Percentiles rank a stretch among this genome's conserved stretches.
phyloP scores from a whole-genome alignment of 805 yeast genomes.

The Hanseniaspora vineae region DNA sequence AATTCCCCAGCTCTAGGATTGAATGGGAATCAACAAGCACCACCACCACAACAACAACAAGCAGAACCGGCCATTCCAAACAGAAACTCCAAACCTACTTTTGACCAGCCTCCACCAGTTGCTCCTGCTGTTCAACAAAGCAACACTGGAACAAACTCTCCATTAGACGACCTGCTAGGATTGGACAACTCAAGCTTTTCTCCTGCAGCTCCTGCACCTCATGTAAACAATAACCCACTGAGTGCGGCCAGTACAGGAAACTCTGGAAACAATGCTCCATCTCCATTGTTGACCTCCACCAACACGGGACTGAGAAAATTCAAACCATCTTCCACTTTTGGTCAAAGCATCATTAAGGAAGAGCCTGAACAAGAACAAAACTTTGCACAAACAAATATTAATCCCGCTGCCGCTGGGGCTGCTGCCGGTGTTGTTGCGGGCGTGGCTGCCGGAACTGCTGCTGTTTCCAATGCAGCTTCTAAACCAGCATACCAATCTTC shows the following conservation, averaged over 20 bases:
- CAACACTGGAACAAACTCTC: constrained; percentile 26
- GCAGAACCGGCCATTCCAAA: constrained; percentile 21
- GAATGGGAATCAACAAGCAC: constrained; percentile 7
- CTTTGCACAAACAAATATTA: too few species aligned
- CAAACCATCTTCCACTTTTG: constrained; percentile 77
- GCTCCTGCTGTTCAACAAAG: constrained; percentile 10
- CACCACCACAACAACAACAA: constrained; percentile 9
- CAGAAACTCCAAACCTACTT: constrained; percentile 26
- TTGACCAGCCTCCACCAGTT: constrained; percentile 9
- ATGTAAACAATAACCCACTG: constrained; percentile 17
- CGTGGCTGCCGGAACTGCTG: too few species aligned
- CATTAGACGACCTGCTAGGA: constrained; percentile 56
- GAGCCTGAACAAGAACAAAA: constrained; percentile 14
- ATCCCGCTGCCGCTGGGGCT: too few species aligned
- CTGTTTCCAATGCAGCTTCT: constrained; percentile 7
- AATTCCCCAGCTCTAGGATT: constrained; percentile 23
- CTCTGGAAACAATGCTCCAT: constrained; percentile 17
- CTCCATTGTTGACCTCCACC: constrained; percentile 15
- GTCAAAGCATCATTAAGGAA: constrained; percentile 47
- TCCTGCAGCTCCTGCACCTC: constrained; percentile 18
- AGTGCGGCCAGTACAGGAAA: constrained; percentile 17
- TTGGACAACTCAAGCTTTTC: constrained; percentile 39
- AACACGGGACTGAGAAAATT: constrained; percentile 32
- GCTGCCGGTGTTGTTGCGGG: too few species aligned
- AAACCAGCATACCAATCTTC: constrained; percentile 8